phyloP scores from a whole-genome alignment of 805 yeast species.

The Nadsonia fulvescens region DNA sequence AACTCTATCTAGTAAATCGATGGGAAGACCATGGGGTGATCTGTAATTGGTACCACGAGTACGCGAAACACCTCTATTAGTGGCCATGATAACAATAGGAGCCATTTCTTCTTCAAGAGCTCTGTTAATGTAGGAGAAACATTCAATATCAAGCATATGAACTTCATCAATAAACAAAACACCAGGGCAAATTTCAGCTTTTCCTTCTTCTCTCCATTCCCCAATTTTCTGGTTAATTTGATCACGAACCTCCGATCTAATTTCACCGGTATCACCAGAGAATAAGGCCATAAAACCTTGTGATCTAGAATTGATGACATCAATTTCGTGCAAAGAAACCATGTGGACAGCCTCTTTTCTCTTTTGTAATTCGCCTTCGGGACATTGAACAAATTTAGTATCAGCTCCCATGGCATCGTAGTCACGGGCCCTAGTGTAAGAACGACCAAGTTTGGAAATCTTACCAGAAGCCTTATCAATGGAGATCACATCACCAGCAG shows the following conservation, averaged over 20 bases:
- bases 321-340: constrained; percentile 94
- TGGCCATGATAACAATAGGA: constrained; percentile 95
- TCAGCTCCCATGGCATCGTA: constrained; percentile 99
- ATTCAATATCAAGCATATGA: constrained; percentile 94
- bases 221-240: constrained; percentile 94
- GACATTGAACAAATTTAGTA: constrained; percentile 92
- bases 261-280: constrained; percentile 96
- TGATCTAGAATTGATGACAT: constrained; percentile 90
- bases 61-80: constrained; percentile 86
- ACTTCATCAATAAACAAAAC: constrained; percentile 95
- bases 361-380: constrained; percentile 95
- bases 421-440: constrained; percentile 90
- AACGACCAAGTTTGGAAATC: constrained; percentile 84
- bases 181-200: constrained; percentile 93
- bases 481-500: constrained; percentile 92
- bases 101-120: constrained; percentile 94
- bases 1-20: constrained; percentile 83
- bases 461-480: constrained; percentile 93
- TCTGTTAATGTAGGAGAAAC: constrained; percentile 85
- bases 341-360: constrained; percentile 93
- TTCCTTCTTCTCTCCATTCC: constrained; percentile 98
- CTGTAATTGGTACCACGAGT: constrained; percentile 87
- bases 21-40: constrained; percentile 95
- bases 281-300: constrained; percentile 94
- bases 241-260: constrained; percentile 84